Conservation (phyloP, 441 rosid genomes). For the Croton setiger region DNA sequence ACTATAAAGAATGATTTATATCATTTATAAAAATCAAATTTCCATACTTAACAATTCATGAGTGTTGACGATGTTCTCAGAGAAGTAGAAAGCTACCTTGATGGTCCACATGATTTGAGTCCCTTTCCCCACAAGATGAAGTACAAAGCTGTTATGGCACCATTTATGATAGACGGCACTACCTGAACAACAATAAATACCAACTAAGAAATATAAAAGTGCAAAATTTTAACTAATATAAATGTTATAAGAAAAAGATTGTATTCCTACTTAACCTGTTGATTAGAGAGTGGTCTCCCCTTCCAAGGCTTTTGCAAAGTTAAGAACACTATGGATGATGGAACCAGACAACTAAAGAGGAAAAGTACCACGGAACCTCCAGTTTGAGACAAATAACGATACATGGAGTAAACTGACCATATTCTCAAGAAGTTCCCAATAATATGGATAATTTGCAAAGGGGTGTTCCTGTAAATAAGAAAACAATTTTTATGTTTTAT, state of each 20-base stretch:
- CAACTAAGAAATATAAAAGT: slow-evolving; percentile 5
- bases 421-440: slow-evolving; percentile 76
- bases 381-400: slow-evolving; percentile 65
- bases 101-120: slow-evolving; percentile 85
- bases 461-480: slow-evolving; percentile 51
- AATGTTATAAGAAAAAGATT: background rate
- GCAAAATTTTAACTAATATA: slow-evolving; percentile 5
- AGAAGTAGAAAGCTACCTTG: slow-evolving; percentile 50
- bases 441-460: slow-evolving; percentile 77
- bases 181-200: slow-evolving; percentile 50
- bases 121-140: slow-evolving; percentile 96
- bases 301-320: slow-evolving; percentile 93
- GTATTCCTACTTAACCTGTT: slow-evolving; percentile 51
- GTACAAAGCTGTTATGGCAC: slow-evolving; percentile 85
- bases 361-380: slow-evolving; percentile 85
- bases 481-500: slow-evolving; percentile 5
- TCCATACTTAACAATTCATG: background rate
- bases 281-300: slow-evolving; percentile 85
- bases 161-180: slow-evolving; percentile 87
- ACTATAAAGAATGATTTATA: background rate
- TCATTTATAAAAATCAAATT: background rate
- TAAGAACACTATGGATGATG: slow-evolving; percentile 66
- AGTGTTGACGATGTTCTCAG: slow-evolving; percentile 12
- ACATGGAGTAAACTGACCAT: slow-evolving; percentile 95
- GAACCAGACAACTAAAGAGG: slow-evolving; percentile 78